Conservation (phyloP, 2,329 filamentous ascomycete species). For the Colletotrichum horii region DNA sequence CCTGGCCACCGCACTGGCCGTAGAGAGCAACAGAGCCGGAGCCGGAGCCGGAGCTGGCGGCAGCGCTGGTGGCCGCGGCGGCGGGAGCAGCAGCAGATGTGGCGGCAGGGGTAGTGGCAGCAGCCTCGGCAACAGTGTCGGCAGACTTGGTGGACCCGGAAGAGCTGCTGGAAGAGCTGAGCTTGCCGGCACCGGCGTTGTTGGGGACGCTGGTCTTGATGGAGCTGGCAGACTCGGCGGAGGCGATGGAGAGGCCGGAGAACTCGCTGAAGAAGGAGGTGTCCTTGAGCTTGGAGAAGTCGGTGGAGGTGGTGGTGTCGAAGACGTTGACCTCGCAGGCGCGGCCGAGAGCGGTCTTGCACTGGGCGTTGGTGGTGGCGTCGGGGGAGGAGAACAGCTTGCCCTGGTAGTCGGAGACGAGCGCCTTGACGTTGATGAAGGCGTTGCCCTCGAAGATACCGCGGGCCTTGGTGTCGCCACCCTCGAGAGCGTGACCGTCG, state of each 20-base stretch:
- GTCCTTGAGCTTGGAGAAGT: not conserved
- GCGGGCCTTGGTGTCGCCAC: slow-evolving; percentile 23
- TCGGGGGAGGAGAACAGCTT: slow-evolving; percentile 29
- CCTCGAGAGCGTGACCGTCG: slow-evolving; percentile 32
- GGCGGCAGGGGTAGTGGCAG: not conserved
- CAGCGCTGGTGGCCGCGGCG: not conserved
- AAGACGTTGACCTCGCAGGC: slow-evolving; percentile 13
- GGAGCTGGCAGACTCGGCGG: slow-evolving; percentile 1
- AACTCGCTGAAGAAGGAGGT: slow-evolving; percentile 5
- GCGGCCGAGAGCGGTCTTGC: slow-evolving; percentile 14
- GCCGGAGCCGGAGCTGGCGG: not conserved
- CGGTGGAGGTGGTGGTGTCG: slow-evolving; percentile 1
- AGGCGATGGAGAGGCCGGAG: not conserved
- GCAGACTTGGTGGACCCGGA: not conserved
- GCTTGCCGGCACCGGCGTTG: slow-evolving; percentile 14
- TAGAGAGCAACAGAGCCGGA: slow-evolving; percentile 31
- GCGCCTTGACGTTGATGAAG: slow-evolving; percentile 26
- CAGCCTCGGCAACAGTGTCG: not conserved
- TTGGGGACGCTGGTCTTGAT: slow-evolving; percentile 15
- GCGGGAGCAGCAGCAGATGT: not conserved
- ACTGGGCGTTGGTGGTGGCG: slow-evolving; percentile 5
- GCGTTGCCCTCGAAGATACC: slow-evolving; percentile 31
- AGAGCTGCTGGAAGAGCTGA: not conserved
- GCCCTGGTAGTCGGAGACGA: slow-evolving; percentile 27
- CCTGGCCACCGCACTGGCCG: slow-evolving; percentile 37